These are phyloP conservation scores for Colletotrichum abscissum DNA, from an alignment of 2,329 filamentous ascomycete species.

Conservation along the genomic window DNA sequence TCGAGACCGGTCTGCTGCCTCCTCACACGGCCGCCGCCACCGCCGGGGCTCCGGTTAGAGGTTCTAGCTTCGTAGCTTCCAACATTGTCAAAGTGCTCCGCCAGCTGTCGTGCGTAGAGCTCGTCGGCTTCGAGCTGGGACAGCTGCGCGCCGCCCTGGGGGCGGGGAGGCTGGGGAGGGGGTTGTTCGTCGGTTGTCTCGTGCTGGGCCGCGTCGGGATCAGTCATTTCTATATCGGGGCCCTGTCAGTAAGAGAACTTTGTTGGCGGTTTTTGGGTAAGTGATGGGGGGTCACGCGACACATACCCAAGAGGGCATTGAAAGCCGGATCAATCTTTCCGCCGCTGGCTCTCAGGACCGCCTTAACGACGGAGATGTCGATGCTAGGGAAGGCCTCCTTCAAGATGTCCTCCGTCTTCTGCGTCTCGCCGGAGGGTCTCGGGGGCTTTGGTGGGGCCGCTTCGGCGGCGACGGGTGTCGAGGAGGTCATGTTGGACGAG, in stretches of 20 bases:
- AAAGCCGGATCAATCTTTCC: conserved; percentile 94
- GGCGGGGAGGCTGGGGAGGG: conserved; percentile 85
- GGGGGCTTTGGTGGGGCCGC: conserved; percentile 83
- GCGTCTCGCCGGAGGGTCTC: conserved; percentile 81
- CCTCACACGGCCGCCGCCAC: conserved; percentile 37
- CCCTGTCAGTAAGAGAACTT: conserved; percentile 26
- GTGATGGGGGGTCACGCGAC: conserved; percentile 12
- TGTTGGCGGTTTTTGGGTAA: no score
- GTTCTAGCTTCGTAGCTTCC: conserved; percentile 69
- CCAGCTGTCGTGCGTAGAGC: conserved; percentile 89
- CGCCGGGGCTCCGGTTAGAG: conserved; percentile 52
- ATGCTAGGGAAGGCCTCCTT: conserved; percentile 94
- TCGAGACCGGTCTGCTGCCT: conserved; percentile 59
- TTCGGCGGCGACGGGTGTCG: conserved; percentile 47
- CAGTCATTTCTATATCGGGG: conserved; percentile 74
- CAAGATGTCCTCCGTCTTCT: conserved; percentile 88
- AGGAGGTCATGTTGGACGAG: conserved; percentile 46
- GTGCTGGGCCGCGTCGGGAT: conserved; percentile 73
- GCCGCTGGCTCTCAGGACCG: conserved; percentile 86
- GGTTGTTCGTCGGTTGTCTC: conserved; percentile 69
- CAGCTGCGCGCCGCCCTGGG: conserved; percentile 69
- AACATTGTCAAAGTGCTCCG: conserved; percentile 84
- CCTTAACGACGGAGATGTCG: conserved; percentile 84
- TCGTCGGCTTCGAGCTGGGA: conserved; percentile 92
- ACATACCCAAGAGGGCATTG: conserved; percentile 86